Percentiles rank a stretch among this genome's conserved stretches.
These are phyloP conservation scores for Pogostemon cablin DNA, from an alignment of 257 asterid species.

Conservation along the genomic window DNA sequence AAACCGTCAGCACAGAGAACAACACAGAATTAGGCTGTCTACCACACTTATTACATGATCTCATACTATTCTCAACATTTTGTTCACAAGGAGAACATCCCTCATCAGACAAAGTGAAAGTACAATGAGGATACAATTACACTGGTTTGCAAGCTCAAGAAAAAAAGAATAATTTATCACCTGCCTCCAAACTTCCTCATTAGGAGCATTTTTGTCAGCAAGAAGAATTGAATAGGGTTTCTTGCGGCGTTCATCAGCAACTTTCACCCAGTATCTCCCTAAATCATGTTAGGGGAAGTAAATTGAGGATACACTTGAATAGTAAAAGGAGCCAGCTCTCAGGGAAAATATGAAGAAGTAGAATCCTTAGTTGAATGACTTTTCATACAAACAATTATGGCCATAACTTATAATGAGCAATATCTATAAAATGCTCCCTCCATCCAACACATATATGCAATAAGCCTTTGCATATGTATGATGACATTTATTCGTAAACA, in stretches of 20 bases:
- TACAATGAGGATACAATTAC: too few species aligned
- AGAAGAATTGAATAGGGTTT: constrained; percentile 85
- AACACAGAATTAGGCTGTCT: constrained; percentile 14
- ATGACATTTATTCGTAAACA: too few species aligned
- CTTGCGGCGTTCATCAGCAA: constrained; percentile 77
- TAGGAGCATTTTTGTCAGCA: constrained; percentile 99
- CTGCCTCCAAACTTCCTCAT: constrained; percentile 93
- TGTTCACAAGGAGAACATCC: constrained; percentile 13
- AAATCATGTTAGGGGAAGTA: constrained; percentile 32
- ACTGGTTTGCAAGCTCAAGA: constrained; percentile 17
- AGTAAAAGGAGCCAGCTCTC: constrained; percentile 10
- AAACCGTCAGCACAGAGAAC: constrained; percentile 8
- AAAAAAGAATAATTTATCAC: constrained; percentile 41
- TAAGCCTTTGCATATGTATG: too few species aligned
- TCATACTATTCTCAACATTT: constrained; percentile 4
- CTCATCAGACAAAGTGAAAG: not conserved
- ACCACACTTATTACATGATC: constrained; percentile 5
- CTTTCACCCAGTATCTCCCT: constrained; percentile 87
- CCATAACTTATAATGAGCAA: not conserved
- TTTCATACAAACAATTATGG: constrained; percentile 10
- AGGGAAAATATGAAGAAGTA: not conserved
- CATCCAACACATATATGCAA: too few species aligned
- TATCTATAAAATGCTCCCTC: not conserved
- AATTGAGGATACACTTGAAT: constrained; percentile 7
- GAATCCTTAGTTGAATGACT: constrained; percentile 23